These are phyloP conservation scores for Scleroderma bovista DNA, from an alignment of 768 basidiomycete genomes.

Conservation along the genomic window DNA sequence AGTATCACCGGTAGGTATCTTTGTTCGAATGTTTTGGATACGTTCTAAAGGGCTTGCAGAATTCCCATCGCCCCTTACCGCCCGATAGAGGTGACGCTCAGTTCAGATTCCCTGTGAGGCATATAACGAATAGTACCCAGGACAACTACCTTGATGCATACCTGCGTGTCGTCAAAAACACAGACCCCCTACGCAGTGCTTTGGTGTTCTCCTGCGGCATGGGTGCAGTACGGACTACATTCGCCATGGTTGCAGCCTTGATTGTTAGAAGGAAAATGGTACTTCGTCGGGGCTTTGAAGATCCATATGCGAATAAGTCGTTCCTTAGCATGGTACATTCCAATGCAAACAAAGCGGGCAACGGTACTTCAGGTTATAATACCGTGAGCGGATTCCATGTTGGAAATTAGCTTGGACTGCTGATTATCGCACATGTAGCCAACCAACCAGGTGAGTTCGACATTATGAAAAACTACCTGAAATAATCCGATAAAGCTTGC, in stretches of 20 bases:
- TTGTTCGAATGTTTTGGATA: not conserved
- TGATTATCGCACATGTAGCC: conserved; percentile 13
- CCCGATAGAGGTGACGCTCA: conserved; percentile 67
- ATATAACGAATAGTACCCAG: conserved; percentile 27
- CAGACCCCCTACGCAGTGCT: conserved; percentile 75
- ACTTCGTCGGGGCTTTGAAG: conserved; percentile 55
- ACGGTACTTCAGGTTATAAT: conserved; percentile 34
- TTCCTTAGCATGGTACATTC: conserved; percentile 8
- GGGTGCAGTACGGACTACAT: conserved; percentile 94
- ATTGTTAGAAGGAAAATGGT: conserved; percentile 78
- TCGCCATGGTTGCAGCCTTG: conserved; percentile 93
- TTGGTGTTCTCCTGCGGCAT: conserved; percentile 96
- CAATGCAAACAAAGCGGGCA: conserved; percentile 11
- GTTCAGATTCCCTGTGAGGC: not conserved
- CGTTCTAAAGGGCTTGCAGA: conserved; percentile 32
- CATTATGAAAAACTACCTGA: not conserved
- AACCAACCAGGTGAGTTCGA: conserved; percentile 23
- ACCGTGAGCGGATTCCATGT: conserved; percentile 36
- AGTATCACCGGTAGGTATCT: conserved; percentile 68
- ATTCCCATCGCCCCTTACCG: conserved; percentile 95
- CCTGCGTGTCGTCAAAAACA: conserved; percentile 67
- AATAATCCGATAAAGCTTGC: conserved; percentile 39
- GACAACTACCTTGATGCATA: conserved; percentile 97
- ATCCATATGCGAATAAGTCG: conserved; percentile 62
- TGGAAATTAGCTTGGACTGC: not conserved